phyloP scores from a whole-genome alignment of 805 yeast genomes.

The Candida ortonii region DNA sequence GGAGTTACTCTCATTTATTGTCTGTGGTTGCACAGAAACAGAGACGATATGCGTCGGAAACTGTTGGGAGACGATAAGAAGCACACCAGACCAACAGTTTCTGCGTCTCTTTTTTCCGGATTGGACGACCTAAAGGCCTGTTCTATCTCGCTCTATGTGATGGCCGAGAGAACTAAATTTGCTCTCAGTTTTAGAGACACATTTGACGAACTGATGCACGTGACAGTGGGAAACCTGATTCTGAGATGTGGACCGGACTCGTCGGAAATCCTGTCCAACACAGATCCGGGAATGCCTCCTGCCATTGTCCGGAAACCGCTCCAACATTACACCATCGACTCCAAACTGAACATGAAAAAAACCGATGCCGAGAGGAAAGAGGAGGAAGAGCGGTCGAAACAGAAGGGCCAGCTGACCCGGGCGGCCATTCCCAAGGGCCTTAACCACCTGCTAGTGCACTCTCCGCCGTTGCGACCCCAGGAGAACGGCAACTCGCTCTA shows the following conservation, averaged over 20 bases:
- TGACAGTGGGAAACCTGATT: slow-evolving; percentile 60
- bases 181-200: slow-evolving; percentile 63
- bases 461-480: slow-evolving; percentile 34
- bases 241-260: slow-evolving; percentile 65
- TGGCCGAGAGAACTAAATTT: slow-evolving; percentile 63
- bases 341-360: slow-evolving; percentile 29
- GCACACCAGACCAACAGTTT: slow-evolving; percentile 58
- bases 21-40: slow-evolving; percentile 62
- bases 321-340: slow-evolving; percentile 35
- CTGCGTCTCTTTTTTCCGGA: slow-evolving; percentile 51
- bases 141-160: slow-evolving; percentile 59
- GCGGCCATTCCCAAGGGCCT: slow-evolving; percentile 53
- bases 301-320: slow-evolving; percentile 49
- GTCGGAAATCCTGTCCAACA: slow-evolving; percentile 48
- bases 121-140: slow-evolving; percentile 65
- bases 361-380: slow-evolving; percentile 39
- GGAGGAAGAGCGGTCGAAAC: slow-evolving; percentile 46
- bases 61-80: slow-evolving; percentile 55
- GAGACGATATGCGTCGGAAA: slow-evolving; percentile 54
- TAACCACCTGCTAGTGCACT: slow-evolving; percentile 45
- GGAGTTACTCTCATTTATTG: slow-evolving; percentile 67
- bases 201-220: slow-evolving; percentile 63
- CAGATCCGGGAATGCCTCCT: slow-evolving; percentile 56
- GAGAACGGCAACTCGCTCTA: too few species aligned
- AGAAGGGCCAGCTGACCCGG: slow-evolving; percentile 50